phyloP scores from a whole-genome alignment of 2,329 filamentous ascomycete species.

The Madurella mycetomatis region DNA sequence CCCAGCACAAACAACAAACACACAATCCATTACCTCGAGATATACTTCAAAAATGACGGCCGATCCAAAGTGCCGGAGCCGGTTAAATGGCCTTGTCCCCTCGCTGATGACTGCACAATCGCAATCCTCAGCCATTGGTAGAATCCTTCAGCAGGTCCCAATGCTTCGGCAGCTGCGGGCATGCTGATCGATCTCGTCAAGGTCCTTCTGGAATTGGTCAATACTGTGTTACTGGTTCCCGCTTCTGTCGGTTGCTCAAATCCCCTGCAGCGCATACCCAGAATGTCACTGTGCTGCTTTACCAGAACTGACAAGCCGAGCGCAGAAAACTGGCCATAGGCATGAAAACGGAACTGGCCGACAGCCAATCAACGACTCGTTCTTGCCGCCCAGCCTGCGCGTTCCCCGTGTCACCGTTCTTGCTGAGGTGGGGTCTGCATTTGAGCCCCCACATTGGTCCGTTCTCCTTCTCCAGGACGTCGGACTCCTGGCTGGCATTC shows the following conservation, averaged over 20 bases:
- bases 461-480: constrained; percentile 1
- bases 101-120: too few species aligned
- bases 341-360: neutral
- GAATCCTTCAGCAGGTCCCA: too few species aligned
- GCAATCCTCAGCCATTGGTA: too few species aligned
- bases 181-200: neutral
- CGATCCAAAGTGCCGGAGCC: constrained; percentile 9
- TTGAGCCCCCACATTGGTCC: constrained; percentile 9
- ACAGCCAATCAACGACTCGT: constrained; percentile 15
- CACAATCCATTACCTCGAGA: neutral
- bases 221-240: neutral
- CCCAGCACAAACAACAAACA: too few species aligned
- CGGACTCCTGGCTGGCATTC: constrained; percentile 3
- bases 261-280: constrained; percentile 4
- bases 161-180: neutral
- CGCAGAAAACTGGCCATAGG: neutral
- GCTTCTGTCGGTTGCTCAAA: neutral
- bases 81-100: neutral
- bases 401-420: constrained; percentile 2
- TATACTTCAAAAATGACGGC: constrained; percentile 5
- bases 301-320: neutral
- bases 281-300: neutral
- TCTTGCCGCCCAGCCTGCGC: constrained; percentile 16
- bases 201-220: neutral
- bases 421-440: neutral